Percentiles rank a stretch among this genome's conserved stretches.
phyloP scores from a whole-genome alignment of 192 early-diverging fungal species.

The Geranomyces variabilis region DNA sequence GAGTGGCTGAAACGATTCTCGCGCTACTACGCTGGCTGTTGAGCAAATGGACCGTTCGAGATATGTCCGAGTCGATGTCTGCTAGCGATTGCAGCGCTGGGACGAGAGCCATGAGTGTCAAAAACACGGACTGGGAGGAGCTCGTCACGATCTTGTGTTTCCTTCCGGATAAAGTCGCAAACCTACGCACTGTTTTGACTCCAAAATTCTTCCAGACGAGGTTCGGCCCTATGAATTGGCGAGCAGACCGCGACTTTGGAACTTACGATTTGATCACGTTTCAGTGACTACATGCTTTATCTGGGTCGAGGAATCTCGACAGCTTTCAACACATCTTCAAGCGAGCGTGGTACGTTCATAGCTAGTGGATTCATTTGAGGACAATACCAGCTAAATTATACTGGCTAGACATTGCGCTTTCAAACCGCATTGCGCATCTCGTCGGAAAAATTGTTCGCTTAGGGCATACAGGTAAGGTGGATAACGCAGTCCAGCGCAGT shows the following conservation, averaged over 20 bases:
- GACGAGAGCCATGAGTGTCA: background rate
- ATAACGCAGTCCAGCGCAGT: too few relatives aligned
- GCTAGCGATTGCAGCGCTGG: background rate
- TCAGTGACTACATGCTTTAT: background rate
- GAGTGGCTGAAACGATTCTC: background rate
- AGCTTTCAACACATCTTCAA: too few relatives aligned
- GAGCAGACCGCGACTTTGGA: too few relatives aligned
- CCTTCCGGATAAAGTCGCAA: slow-evolving; percentile 21
- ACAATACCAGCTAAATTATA: background rate
- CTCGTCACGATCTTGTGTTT: background rate
- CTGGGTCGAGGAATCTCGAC: too few relatives aligned
- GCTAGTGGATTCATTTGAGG: too few relatives aligned
- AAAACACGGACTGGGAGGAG: slow-evolving; percentile 6
- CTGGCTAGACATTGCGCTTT: background rate
- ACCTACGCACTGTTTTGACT: background rate
- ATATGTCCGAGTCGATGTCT: slow-evolving; percentile 2
- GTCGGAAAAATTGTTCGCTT: slow-evolving; percentile 14
- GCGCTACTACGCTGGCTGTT: background rate
- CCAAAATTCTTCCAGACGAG: slow-evolving; percentile 1
- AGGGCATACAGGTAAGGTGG: background rate
- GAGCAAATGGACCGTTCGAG: background rate
- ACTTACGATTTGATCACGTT: too few relatives aligned
- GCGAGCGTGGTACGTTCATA: background rate
- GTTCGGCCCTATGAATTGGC: background rate
- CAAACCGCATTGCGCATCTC: background rate